A percentile compares a stretch with the other conserved stretches of the same genome.
Conservation (phyloP, 371 early-diverging fungal species). For the Circinella minor region DNA sequence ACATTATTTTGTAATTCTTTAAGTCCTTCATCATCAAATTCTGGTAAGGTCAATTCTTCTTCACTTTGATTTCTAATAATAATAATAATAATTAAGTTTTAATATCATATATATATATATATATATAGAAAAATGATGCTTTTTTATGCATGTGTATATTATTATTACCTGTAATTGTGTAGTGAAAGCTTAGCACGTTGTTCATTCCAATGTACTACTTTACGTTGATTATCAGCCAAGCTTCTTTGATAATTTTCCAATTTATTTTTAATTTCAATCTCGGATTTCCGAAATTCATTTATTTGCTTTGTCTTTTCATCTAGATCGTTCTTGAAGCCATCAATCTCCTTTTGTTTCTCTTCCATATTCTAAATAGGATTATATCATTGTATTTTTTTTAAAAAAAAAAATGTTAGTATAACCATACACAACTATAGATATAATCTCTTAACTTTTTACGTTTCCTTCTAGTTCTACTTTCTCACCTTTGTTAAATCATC, state of each 20-base stretch:
- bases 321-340: conserved; percentile 66
- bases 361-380: conserved; percentile 56
- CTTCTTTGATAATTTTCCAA: conserved; percentile 63
- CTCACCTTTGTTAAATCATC: conserved; percentile 59
- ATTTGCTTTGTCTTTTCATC: conserved; percentile 68
- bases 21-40: conserved; percentile 57
- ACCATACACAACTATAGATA: no score
- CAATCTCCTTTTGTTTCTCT: conserved; percentile 73
- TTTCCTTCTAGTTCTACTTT: not conserved
- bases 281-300: conserved; percentile 69
- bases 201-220: conserved; percentile 58
- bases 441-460: no score
- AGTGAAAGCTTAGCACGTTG: conserved; percentile 57
- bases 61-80: conserved; percentile 46
- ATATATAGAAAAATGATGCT: not conserved
- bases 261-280: conserved; percentile 68
- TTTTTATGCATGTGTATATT: no score
- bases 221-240: conserved; percentile 54
- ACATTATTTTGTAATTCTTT: conserved; percentile 43
- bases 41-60: conserved; percentile 56
- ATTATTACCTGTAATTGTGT: conserved; percentile 63
- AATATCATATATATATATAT: not conserved
- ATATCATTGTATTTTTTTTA: not conserved
- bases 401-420: not conserved
- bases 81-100: not conserved